Conservation (phyloP, 805 yeast species). For the Metschnikowia noctiluminum region DNA sequence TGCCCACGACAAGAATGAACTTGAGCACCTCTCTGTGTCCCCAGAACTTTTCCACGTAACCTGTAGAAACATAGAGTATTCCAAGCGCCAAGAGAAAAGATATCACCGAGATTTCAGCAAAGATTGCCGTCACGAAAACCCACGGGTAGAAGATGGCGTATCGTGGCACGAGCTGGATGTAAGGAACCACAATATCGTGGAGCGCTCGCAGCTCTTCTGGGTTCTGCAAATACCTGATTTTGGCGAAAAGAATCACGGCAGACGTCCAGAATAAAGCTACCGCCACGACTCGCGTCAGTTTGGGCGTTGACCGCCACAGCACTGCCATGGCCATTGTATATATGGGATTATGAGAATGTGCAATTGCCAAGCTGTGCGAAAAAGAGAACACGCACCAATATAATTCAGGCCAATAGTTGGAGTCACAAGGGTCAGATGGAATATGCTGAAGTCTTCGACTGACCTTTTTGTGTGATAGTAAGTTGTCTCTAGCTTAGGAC, state of each 20-base stretch:
- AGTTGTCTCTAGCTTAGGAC: too few species aligned
- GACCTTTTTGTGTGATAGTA: too few species aligned
- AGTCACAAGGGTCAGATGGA: too few species aligned
- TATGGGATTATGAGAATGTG: not conserved
- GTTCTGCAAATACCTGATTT: constrained; percentile 23
- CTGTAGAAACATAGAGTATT: constrained; percentile 38
- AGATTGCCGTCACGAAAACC: constrained; percentile 61
- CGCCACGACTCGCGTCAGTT: constrained; percentile 46
- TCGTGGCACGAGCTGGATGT: constrained; percentile 62
- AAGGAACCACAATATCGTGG: constrained; percentile 50
- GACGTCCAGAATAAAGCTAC: constrained; percentile 40
- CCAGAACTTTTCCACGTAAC: constrained; percentile 53
- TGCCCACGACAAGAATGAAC: constrained; percentile 51
- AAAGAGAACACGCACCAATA: too few species aligned
- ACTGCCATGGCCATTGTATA: constrained; percentile 12
- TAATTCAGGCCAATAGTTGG: too few species aligned
- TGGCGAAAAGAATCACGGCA: constrained; percentile 38
- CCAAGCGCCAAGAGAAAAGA: constrained; percentile 40
- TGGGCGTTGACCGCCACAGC: constrained; percentile 31
- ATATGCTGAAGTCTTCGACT: too few species aligned
- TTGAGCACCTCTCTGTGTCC: constrained; percentile 46
- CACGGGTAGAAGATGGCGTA: constrained; percentile 56
- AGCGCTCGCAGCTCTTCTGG: constrained; percentile 9
- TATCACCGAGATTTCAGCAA: constrained; percentile 54
- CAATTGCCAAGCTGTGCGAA: too few species aligned